A percentile compares a stretch with the other conserved stretches of the same genome.
phyloP scores from a whole-genome alignment of 257 asterid species.

The Nicotiana attenuata region DNA sequence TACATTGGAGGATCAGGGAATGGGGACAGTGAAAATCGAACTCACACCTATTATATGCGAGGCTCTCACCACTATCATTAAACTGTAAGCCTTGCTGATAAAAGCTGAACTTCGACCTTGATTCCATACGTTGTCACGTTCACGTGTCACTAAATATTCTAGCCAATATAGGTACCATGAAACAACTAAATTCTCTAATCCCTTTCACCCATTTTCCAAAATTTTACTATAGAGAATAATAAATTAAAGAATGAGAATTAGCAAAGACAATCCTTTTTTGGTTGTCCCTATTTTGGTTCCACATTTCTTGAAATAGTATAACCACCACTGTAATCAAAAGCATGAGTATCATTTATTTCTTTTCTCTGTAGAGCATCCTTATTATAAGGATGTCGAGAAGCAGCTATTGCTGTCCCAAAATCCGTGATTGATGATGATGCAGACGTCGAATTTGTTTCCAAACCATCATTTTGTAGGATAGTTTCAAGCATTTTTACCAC shows the following conservation, averaged over 20 bases:
- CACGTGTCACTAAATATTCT: background rate
- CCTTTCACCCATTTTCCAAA: background rate
- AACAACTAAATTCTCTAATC: background rate
- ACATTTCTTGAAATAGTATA: constrained; percentile 42
- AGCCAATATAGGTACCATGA: background rate
- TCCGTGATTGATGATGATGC: constrained; percentile 80
- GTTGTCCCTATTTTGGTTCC: constrained; percentile 38
- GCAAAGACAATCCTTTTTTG: background rate
- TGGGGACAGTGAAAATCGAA: background rate
- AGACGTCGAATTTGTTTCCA: constrained; percentile 64
- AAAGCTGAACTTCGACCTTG: background rate
- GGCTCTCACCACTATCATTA: background rate
- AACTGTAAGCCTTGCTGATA: background rate
- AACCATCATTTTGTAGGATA: constrained; percentile 64
- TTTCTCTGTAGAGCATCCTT: constrained; percentile 35
- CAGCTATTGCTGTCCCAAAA: constrained; percentile 44
- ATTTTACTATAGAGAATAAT: background rate
- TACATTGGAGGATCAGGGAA: background rate
- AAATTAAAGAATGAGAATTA: constrained; percentile 9
- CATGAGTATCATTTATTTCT: constrained; percentile 31
- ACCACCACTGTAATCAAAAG: constrained; percentile 52
- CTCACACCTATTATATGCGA: background rate
- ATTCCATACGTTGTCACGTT: background rate
- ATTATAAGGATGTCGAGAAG: constrained; percentile 48
- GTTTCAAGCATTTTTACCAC: constrained; percentile 69